A percentile compares a stretch with the other conserved stretches of the same genome.
Conservation (phyloP, 345 rosid species). For the Gossypium sturtianum region DNA sequence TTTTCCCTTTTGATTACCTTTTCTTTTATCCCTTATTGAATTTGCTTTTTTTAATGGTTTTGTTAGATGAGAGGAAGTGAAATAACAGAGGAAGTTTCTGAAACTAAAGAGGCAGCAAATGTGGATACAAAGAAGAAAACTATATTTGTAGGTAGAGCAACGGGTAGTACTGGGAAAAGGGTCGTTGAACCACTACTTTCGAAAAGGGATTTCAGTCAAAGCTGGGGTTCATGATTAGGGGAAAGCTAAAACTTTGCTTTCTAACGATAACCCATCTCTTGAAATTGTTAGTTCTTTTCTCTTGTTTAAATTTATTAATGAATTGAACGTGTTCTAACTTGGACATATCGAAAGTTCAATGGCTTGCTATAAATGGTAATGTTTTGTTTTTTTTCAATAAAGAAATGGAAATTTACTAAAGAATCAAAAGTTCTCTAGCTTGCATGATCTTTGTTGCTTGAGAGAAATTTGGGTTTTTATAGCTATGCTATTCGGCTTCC, state of each 20-base stretch:
- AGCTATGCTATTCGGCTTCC: too few species aligned
- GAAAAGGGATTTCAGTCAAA: slow-evolving; percentile 70
- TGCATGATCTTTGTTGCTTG: too few species aligned
- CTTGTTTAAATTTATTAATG: background rate
- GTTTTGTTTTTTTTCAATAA: too few species aligned
- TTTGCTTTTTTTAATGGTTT: background rate
- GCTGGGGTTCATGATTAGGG: slow-evolving; percentile 80
- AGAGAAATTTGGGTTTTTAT: slow-evolving; percentile 1
- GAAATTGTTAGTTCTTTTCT: slow-evolving; percentile 43
- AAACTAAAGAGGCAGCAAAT: slow-evolving; percentile 8
- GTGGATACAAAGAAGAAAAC: slow-evolving; percentile 34
- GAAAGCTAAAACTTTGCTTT: slow-evolving; percentile 52
- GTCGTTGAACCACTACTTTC: slow-evolving; percentile 70
- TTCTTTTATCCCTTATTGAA: background rate
- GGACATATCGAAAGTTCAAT: background rate
- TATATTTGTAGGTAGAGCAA: slow-evolving; percentile 82
- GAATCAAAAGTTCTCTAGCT: too few species aligned
- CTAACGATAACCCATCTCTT: slow-evolving; percentile 39
- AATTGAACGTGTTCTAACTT: too few species aligned
- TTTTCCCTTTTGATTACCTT: background rate
- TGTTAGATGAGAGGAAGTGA: slow-evolving; percentile 57
- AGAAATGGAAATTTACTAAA: too few species aligned
- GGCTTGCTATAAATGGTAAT: background rate
- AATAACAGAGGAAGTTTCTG: slow-evolving; percentile 32
- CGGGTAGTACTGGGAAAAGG: slow-evolving; percentile 84